Evolutionary conservation across 75 land plant species (phyloP).

Genomic region (Gnetum montanum): DNA sequence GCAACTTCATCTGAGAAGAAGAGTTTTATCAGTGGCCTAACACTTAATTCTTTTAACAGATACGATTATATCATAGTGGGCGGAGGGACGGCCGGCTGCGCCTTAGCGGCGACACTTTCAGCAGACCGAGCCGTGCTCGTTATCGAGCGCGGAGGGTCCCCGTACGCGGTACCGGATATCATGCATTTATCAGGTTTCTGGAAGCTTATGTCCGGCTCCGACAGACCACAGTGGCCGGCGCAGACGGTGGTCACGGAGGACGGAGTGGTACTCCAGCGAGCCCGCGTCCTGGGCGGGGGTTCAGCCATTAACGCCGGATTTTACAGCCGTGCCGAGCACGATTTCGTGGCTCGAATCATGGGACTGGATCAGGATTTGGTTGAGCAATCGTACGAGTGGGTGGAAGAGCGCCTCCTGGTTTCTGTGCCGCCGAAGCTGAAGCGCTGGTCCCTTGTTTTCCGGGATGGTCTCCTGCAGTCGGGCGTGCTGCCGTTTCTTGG

Average conservation of each 20-base stretch:
- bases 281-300: slow-evolving; percentile 37
- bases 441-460: slow-evolving; percentile 12
- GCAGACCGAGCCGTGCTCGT: slow-evolving; percentile 17
- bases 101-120: slow-evolving; percentile 24
- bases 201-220: slow-evolving; percentile 5
- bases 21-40: no score
- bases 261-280: slow-evolving; percentile 22
- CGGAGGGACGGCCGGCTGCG: neutral
- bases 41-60: no score
- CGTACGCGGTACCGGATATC: slow-evolving; percentile 24
- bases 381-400: slow-evolving; percentile 36
- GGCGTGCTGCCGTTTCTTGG: neutral
- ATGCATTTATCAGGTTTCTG: slow-evolving; percentile 10
- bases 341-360: slow-evolving; percentile 6
- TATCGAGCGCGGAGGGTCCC: slow-evolving; percentile 31
- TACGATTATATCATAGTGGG: neutral
- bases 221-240: slow-evolving; percentile 11
- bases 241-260: slow-evolving; percentile 32
- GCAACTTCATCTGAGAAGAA: no score
- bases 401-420: slow-evolving; percentile 18
- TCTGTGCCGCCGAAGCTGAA: slow-evolving; percentile 7
- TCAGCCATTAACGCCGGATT: slow-evolving; percentile 25
- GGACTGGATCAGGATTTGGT: slow-evolving; percentile 28
- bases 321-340: slow-evolving; percentile 21
- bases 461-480: slow-evolving; percentile 17